Base-by-base conservation (phyloP, 768 basidiomycete species). In the Russula compacta region DNA sequence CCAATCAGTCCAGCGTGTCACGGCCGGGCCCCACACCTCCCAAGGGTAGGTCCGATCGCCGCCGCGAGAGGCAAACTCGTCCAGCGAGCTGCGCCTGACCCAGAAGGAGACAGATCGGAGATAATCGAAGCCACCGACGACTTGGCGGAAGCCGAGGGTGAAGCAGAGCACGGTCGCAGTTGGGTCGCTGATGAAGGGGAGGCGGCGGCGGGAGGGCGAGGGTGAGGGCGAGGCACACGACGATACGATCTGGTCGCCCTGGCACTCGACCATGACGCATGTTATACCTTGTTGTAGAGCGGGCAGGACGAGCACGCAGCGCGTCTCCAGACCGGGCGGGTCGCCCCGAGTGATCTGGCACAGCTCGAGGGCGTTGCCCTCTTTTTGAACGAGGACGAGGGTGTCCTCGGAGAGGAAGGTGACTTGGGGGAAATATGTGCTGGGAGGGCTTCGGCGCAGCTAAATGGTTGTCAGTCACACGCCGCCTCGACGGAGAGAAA, bases 41-140 rank as follows among this genome's bases (percentile, higher is more conserved):
- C 56, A 62, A 0, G 61, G 38, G 33, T 62, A 42, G 1, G 15
- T 42, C 12, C 47, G 32, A 21, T 53, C 43, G 8, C 56, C 56
- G 21, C 46, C 61, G 33, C 51, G 46, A 15, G 33, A 14, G 46
- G 61, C 56, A 9, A 48, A 58, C 8, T 62, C 56, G 10, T 32
- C 48, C 8, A 62, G 39, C 2, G 61, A 58, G 36, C 51, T 32
- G 19, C 61, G 61, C 8, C 56, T 51, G 2, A 62, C 52, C 61
- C 61, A 62, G 46, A 62, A 62, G 51, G 61, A 62, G 43, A 62
- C 56, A 17, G 61, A 62, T 47, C 61, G 52, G 61, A 53, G 56
- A 19, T 53, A 58, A 53, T 62, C 61, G 52, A 58, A 56, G 44
- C 56, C 56, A 0, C 56, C 52, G 56, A 62, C 21, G 39, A 58